These are phyloP conservation scores for Circinella minor DNA, from an alignment of 371 early-diverging fungal species.

Conservation along the genomic window DNA sequence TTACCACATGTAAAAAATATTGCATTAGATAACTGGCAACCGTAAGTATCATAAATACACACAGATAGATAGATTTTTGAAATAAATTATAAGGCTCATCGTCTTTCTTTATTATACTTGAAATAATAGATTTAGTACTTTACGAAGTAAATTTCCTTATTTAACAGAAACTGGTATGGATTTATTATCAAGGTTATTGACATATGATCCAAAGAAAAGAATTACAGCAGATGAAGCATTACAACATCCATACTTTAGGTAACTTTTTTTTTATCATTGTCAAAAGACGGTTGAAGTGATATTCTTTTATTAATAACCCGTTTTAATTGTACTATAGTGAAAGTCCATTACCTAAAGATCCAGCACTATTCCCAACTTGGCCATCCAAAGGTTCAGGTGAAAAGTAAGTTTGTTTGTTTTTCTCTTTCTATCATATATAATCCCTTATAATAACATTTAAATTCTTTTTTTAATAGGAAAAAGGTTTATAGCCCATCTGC, in stretches of 20 bases:
- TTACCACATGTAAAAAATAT: conserved; percentile 75
- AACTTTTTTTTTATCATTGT: conserved; percentile 13
- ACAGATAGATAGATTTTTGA: not conserved
- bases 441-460: not conserved
- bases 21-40: conserved; percentile 48
- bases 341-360: conserved; percentile 89
- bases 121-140: conserved; percentile 40
- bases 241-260: conserved; percentile 85
- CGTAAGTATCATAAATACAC: too few relatives aligned
- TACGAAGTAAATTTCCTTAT: conserved; percentile 70
- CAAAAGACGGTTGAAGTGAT: not conserved
- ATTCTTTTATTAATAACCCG: not conserved
- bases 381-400: conserved; percentile 87
- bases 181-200: conserved; percentile 79
- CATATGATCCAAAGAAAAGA: conserved; percentile 87
- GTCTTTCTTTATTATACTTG: not conserved
- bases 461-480: conserved; percentile 28
- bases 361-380: conserved; percentile 94
- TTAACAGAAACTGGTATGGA: conserved; percentile 83
- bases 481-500: conserved; percentile 66
- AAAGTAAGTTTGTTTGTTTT: conserved; percentile 35
- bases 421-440: not conserved
- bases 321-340: conserved; percentile 54
- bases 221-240: conserved; percentile 89
- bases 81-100: too few relatives aligned